Evolutionary conservation across 768 basidiomycete genomes (phyloP), one percentile per base, ranked within the genome.

Genomic region (Russula ochroleuca): DNA sequence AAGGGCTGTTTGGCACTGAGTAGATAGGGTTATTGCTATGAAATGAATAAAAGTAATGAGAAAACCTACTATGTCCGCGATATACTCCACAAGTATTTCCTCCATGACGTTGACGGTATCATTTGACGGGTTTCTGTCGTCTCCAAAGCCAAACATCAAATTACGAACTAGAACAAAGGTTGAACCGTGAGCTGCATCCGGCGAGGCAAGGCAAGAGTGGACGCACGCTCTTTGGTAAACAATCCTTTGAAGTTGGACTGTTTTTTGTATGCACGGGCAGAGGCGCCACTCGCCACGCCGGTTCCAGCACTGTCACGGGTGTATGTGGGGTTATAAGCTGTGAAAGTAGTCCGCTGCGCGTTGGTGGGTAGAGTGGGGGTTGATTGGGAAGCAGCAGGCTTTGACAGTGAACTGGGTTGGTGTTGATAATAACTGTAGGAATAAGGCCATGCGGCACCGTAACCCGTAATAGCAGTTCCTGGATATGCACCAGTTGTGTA

Each of bases 81-180:
- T 91, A 67, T 91, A 94, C 73, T 94, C 92, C 48, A 94, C 83
- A 56, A 96, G 76, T 58, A 96, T 93, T 71, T 96, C 93, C 72
- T 96, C 93, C 91, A 96, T 90, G 43, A 95, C 89, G 67, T 85
- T 87, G 31, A 94, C 90, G 0, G 90, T 90, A 69, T 97, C 94
- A 43, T 83, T 88, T 3, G 92, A 87, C 0, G 93, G 91, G 68
- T 92, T 90, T 17, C 88, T 81, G 71, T 93, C 92, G 72, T 97
- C 94, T 13, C 94, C 94, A 74, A 96, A 97, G 33, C 91, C 93
- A 71, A 93, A 95, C 92, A 94, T 93, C 56, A 94, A 76, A 65
- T 81, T 90, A 69, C 87, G 85, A 63, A 94, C 92, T 92, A 38
- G 69, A 57, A 60, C 61, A 51, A 43, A 47, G 19, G 55, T 55